A percentile compares a stretch with the other conserved stretches of the same genome.
phyloP scores from a whole-genome alignment of 2,329 filamentous ascomycete genomes.

The Pseudogymnoascus sp. region DNA sequence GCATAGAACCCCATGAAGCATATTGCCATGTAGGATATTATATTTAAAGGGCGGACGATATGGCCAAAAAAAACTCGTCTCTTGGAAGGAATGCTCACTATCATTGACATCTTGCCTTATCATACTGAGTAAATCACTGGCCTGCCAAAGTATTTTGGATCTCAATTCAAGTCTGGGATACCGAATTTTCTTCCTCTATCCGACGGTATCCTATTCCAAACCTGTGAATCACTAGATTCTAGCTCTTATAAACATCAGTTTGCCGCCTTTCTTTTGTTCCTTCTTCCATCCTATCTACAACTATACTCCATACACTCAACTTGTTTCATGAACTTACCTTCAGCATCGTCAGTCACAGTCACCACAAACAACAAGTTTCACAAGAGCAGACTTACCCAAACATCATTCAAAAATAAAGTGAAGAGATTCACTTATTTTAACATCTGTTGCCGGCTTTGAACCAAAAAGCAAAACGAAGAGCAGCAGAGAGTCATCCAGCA shows the following conservation, averaged over 20 bases:
- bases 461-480: background rate
- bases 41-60: background rate
- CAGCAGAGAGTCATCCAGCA: background rate
- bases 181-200: background rate
- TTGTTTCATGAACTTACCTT: background rate
- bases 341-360: background rate
- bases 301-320: background rate
- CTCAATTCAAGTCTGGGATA: background rate
- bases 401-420: background rate
- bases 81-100: background rate
- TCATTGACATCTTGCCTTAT: background rate
- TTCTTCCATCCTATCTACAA: background rate
- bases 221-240: background rate
- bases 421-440: background rate
- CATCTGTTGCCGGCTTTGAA: background rate
- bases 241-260: background rate
- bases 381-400: background rate
- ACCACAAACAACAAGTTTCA: constrained; percentile 2
- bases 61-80: background rate
- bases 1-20: background rate
- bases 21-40: background rate
- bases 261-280: background rate
- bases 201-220: background rate
- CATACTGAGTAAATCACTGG: background rate
- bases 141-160: background rate